phyloP scores from a whole-genome alignment of 805 yeast species.

The Henningerozyma blattae region DNA sequence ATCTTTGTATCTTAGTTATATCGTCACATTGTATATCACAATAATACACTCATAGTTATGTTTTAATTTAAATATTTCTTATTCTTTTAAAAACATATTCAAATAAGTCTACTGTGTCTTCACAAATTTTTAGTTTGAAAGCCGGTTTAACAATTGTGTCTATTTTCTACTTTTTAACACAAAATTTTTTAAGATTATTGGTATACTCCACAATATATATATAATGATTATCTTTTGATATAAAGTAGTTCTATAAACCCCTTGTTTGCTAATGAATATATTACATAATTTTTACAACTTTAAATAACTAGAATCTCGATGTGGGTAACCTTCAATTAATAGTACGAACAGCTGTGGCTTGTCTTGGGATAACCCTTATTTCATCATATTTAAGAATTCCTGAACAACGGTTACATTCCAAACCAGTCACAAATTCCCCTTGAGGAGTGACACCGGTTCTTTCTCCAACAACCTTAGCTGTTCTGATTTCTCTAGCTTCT shows the following conservation, averaged over 20 bases:
- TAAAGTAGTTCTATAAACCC: too few species aligned
- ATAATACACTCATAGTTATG: neutral
- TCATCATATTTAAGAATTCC: slow-evolving; percentile 10
- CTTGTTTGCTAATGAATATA: too few species aligned
- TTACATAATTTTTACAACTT: too few species aligned
- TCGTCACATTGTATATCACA: neutral
- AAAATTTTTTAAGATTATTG: too few species aligned
- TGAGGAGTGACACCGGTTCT: slow-evolving; percentile 7
- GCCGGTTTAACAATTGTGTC: too few species aligned
- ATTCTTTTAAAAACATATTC: neutral
- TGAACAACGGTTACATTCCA: slow-evolving; percentile 9
- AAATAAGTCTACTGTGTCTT: too few species aligned
- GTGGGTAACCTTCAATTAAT: neutral
- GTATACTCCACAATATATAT: too few species aligned
- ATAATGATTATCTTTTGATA: too few species aligned
- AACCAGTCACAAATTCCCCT: slow-evolving; percentile 9
- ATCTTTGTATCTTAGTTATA: neutral
- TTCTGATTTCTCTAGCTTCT: slow-evolving; percentile 13
- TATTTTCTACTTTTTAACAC: too few species aligned
- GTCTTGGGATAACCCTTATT: slow-evolving; percentile 7
- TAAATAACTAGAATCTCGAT: too few species aligned
- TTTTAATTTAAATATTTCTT: neutral
- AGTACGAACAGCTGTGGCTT: neutral
- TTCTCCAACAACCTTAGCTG: slow-evolving; percentile 8
- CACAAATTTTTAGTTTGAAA: too few species aligned